phyloP scores from a whole-genome alignment of 768 basidiomycete genomes.

The Kondoa subrosea region DNA sequence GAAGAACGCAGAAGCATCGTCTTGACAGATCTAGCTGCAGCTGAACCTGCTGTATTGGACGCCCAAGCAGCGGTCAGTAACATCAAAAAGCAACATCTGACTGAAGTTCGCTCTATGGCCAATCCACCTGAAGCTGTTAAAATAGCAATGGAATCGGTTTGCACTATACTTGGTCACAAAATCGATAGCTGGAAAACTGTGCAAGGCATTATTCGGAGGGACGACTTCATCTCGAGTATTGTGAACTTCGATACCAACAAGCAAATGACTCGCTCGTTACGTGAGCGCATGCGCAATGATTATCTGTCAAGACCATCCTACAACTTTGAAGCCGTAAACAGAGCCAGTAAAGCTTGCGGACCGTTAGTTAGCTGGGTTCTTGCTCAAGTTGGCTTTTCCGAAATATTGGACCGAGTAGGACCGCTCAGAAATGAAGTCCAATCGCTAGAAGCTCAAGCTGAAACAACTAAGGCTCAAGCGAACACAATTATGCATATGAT shows the following conservation, averaged over 20 bases:
- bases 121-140: constrained; percentile 97
- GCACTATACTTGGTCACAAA: constrained; percentile 86
- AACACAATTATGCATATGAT: constrained; percentile 79
- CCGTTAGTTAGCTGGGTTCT: constrained; percentile 97
- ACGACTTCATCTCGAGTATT: constrained; percentile 90
- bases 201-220: constrained; percentile 83
- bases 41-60: constrained; percentile 89
- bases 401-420: constrained; percentile 91
- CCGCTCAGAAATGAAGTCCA: constrained; percentile 90
- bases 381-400: constrained; percentile 90
- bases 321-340: constrained; percentile 88
- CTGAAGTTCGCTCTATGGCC: constrained; percentile 94
- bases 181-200: constrained; percentile 94
- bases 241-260: constrained; percentile 83
- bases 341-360: constrained; percentile 90
- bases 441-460: constrained; percentile 77
- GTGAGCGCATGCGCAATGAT: constrained; percentile 80
- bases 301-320: constrained; percentile 78
- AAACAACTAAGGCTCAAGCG: constrained; percentile 88
- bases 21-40: constrained; percentile 87
- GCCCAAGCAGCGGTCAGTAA: constrained; percentile 92
- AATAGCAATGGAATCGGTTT: constrained; percentile 95
- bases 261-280: constrained; percentile 74
- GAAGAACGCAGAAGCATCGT: constrained; percentile 73
- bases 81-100: constrained; percentile 85